These are phyloP conservation scores for Poa annua DNA, from an alignment of 176 grass and related monocot genomes.

Conservation along the genomic window DNA sequence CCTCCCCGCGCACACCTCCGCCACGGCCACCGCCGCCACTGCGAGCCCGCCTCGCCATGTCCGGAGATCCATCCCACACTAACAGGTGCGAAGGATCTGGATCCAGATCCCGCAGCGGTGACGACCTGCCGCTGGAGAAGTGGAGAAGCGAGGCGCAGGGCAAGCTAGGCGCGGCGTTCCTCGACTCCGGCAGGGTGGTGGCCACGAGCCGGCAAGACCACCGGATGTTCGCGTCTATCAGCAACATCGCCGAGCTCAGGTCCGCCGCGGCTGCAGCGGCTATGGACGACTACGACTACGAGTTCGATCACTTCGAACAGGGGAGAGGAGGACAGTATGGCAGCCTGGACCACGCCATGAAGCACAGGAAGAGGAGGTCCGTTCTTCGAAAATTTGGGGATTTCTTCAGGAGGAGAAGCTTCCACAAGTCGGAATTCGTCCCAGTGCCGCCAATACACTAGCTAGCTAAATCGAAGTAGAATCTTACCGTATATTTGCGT, in stretches of 20 bases:
- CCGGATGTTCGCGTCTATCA: slow-evolving; percentile 67
- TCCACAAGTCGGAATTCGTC: slow-evolving; percentile 38
- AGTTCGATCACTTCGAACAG: slow-evolving; percentile 61
- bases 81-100: no score
- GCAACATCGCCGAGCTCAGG: slow-evolving; percentile 75
- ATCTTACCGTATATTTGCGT: no score
- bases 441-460: slow-evolving; percentile 14
- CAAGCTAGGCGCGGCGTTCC: slow-evolving; percentile 51
- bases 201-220: slow-evolving; percentile 39
- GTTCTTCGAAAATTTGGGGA: slow-evolving; percentile 70
- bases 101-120: no score
- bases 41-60: no score
- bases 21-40: no score
- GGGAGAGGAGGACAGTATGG: slow-evolving; percentile 40
- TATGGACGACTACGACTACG: slow-evolving; percentile 61
- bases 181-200: slow-evolving; percentile 43
- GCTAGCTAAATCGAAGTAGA: slow-evolving; percentile 8
- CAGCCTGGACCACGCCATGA: slow-evolving; percentile 36
- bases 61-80: no score
- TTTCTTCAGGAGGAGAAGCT: slow-evolving; percentile 56
- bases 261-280: slow-evolving; percentile 51
- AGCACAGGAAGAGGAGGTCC: slow-evolving; percentile 58
- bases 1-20: no score
- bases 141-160: slow-evolving; percentile 39
- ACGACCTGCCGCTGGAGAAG: slow-evolving; percentile 25